Evolutionary conservation across 495 filamentous ascomycete genomes (phyloP), one percentile per base, ranked within the genome.

Genomic region (Lophium mytilinum): DNA sequence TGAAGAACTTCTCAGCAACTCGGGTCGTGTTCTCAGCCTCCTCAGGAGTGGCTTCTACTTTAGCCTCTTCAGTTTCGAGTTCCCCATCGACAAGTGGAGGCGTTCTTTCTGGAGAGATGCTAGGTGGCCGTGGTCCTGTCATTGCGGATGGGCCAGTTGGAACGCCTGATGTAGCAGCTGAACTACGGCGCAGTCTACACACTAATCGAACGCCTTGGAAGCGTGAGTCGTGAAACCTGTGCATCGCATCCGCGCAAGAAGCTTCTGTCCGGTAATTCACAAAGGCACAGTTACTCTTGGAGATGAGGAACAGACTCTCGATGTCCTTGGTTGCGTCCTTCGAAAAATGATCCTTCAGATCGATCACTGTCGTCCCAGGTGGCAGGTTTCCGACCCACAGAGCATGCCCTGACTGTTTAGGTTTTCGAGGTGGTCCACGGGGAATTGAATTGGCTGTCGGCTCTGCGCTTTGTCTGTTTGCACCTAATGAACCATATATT

Each of bases 341-440:
- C 24, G 89, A 95, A 53, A 96, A 95, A 67, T 96, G 86, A 59
- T 95, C 85, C 56, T 96, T 95, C 15, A 98, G 75, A 56, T 83
- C 86, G 57, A 86, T 80, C 34, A 98, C 77, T 34, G 80, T 83
- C 8, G 90, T 84, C 45, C 85, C 84, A 0, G 89, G 86, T 6
- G 93, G 91, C 0, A 98, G 76, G 70, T 98, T 98, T 21, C 93
- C 93, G 19, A 96, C 89, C 93, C 93, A 98, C 21, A 98, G 82
- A 4, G 93, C 92, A 70, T 96, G 88, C 3, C 93, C 93, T 8
- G 86, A 87, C 72, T 96, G 90, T 66, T 88, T 89, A 24, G 92
- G 92, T 64, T 96, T 97, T 62, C 91, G 78, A 11, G 90, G 89
- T 12, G 92, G 90, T n/a, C 90, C 91, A 61, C 90, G 81, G 47